phyloP scores from a whole-genome alignment of 768 basidiomycete genomes.

The Calocera viscosa region DNA sequence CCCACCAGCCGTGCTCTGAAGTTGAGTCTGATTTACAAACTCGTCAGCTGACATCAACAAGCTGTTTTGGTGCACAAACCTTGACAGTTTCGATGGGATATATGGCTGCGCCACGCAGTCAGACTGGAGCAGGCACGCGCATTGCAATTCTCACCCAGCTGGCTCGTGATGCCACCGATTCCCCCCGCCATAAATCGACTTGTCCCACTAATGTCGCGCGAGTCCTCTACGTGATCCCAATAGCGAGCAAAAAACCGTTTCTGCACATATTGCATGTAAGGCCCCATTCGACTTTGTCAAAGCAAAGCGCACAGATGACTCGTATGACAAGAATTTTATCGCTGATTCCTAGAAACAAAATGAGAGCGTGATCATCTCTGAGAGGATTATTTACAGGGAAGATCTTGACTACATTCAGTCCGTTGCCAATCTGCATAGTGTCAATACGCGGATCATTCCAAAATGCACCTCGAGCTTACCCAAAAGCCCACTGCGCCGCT shows the following conservation, averaged over 20 bases:
- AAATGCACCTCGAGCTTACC: conserved; percentile 53
- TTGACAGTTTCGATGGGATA: conserved; percentile 96
- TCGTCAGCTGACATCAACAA: not conserved
- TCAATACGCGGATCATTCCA: not conserved
- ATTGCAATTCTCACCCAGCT: conserved; percentile 46
- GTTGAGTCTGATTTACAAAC: conserved; percentile 54
- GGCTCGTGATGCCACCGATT: conserved; percentile 86
- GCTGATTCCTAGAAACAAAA: conserved; percentile 60
- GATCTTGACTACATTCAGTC: conserved; percentile 84
- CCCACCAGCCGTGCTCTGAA: conserved; percentile 73
- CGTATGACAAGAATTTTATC: conserved; percentile 95
- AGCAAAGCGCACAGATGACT: conserved; percentile 57
- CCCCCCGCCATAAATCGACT: conserved; percentile 94
- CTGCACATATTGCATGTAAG: conserved; percentile 31
- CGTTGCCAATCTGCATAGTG: conserved; percentile 19
- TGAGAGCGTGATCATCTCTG: not conserved
- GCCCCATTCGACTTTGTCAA: conserved; percentile 10
- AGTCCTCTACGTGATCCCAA: conserved; percentile 81
- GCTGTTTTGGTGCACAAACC: conserved; percentile 28
- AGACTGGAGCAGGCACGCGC: too few species aligned
- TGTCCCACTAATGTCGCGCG: conserved; percentile 74
- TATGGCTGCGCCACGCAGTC: conserved; percentile 47
- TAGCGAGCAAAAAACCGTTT: conserved; percentile 91
- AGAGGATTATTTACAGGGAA: conserved; percentile 43
- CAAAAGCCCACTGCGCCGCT: conserved; percentile 86